Conservation (phyloP, 495 filamentous ascomycete species). For the Penicillium goetzii region DNA sequence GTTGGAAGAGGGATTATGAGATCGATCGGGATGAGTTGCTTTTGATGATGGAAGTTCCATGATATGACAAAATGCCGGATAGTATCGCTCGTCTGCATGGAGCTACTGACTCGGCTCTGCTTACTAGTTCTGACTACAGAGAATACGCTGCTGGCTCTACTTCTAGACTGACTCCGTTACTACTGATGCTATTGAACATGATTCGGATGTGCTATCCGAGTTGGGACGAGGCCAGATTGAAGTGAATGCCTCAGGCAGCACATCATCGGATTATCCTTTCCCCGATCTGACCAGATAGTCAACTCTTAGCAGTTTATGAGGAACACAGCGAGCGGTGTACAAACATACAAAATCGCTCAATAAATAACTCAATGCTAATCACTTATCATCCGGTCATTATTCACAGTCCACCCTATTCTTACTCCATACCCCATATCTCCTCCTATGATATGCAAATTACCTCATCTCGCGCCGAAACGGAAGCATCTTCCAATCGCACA, state of each 20-base stretch:
- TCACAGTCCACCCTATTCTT: background rate
- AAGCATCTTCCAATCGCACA: conserved; percentile 32
- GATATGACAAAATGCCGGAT: background rate
- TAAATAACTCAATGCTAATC: background rate
- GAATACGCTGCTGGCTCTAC: background rate
- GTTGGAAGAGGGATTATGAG: background rate
- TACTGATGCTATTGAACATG: background rate
- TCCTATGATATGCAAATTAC: conserved; percentile 15
- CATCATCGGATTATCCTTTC: background rate
- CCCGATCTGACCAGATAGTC: background rate
- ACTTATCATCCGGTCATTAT: background rate
- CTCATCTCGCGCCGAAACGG: conserved; percentile 29
- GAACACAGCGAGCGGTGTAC: background rate
- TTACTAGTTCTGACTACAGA: background rate
- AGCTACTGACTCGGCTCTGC: background rate
- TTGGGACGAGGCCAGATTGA: background rate
- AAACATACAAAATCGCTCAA: background rate
- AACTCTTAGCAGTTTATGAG: background rate
- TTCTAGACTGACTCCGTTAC: background rate
- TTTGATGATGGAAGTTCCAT: background rate
- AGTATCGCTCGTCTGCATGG: no score
- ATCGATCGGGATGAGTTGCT: background rate
- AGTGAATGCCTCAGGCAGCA: background rate
- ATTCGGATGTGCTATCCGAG: background rate
- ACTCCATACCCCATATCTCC: background rate